These are phyloP conservation scores for Sporothrix euskadiensis DNA, from an alignment of 2,329 filamentous ascomycete genomes.

Conservation along the genomic window DNA sequence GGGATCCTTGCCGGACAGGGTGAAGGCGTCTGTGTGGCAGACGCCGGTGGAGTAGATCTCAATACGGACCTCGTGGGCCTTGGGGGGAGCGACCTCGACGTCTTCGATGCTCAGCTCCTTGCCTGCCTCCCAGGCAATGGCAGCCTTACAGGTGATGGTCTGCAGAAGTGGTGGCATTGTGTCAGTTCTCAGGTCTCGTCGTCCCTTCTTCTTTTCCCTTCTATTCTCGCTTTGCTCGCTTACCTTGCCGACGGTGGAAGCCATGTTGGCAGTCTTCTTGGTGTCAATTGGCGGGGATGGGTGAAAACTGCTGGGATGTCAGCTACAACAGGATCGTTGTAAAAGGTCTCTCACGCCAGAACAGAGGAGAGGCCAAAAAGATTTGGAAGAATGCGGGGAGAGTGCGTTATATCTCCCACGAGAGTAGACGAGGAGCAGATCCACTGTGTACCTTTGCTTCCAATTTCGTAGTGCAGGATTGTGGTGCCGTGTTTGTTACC, in stretches of 20 bases:
- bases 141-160: slow-evolving; percentile 96
- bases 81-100: slow-evolving; percentile 85
- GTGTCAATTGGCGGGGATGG: not conserved
- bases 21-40: slow-evolving; percentile 98
- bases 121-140: slow-evolving; percentile 95
- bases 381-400: slow-evolving; percentile 5
- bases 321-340: not conserved
- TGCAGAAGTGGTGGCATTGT: slow-evolving; percentile 42
- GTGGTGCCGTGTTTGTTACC: slow-evolving; percentile 11
- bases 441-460: not conserved
- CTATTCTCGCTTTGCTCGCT: slow-evolving; percentile 25
- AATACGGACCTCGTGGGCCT: slow-evolving; percentile 93
- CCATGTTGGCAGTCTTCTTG: slow-evolving; percentile 42
- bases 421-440: not conserved
- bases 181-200: not conserved
- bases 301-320: slow-evolving; percentile 2
- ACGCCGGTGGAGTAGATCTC: slow-evolving; percentile 97
- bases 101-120: slow-evolving; percentile 88
- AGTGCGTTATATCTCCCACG: slow-evolving; percentile 1
- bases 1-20: slow-evolving; percentile 91
- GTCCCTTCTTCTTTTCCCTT: not conserved
- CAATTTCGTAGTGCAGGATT: slow-evolving; percentile 1
- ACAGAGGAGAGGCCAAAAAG: not conserved
- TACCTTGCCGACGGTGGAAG: slow-evolving; percentile 56
- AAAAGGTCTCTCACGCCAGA: not conserved